These are phyloP conservation scores for Vachellia collinsii DNA, from an alignment of 306 rosid genomes.

Conservation along the genomic window DNA sequence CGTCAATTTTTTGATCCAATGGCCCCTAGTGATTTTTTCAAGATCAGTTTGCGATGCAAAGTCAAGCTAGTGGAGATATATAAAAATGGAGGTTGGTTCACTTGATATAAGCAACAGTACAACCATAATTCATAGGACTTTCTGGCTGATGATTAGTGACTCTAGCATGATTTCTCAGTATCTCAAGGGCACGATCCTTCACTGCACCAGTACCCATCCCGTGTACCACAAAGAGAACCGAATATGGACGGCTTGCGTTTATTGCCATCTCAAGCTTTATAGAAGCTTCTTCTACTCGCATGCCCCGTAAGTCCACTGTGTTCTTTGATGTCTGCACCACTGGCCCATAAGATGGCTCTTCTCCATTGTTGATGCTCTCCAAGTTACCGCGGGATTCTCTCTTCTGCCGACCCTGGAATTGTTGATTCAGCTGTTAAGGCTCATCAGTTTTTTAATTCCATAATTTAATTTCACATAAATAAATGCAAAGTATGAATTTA, in stretches of 20 bases:
- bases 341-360: constrained; percentile 63
- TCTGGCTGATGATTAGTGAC: constrained; percentile 73
- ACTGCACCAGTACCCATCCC: constrained; percentile 91
- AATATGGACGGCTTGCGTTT: no score
- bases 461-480: background rate
- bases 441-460: background rate
- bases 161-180: constrained; percentile 65
- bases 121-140: constrained; percentile 81
- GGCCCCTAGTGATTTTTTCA: background rate
- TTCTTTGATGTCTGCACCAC: constrained; percentile 83
- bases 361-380: constrained; percentile 44
- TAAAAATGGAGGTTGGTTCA: constrained; percentile 29
- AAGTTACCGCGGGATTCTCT: constrained; percentile 41
- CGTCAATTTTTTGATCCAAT: no score
- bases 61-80: constrained; percentile 7
- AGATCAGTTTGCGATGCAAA: background rate
- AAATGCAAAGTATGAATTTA: background rate
- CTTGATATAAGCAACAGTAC: constrained; percentile 89
- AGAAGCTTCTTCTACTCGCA: constrained; percentile 86
- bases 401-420: constrained; percentile 49
- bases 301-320: constrained; percentile 83
- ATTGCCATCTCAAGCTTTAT: constrained; percentile 75
- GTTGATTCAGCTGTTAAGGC: constrained; percentile 31
- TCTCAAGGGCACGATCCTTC: constrained; percentile 66
- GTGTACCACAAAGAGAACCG: no score